phyloP scores from a whole-genome alignment of 441 rosid genomes.

The Rhodomyrtus psidioides region DNA sequence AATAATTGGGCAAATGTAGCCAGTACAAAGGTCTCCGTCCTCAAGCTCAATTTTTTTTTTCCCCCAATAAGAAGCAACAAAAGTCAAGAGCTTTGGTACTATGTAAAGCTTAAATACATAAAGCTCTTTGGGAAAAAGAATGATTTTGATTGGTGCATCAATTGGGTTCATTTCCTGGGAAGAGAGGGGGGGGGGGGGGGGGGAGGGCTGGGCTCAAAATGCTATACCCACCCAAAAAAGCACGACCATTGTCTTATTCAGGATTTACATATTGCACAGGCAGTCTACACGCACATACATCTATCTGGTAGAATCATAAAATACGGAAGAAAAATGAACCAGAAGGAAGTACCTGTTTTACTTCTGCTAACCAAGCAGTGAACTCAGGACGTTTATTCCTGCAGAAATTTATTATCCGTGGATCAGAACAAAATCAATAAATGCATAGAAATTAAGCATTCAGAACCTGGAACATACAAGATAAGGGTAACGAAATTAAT shows the following conservation, averaged over 20 bases:
- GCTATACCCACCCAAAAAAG: neutral
- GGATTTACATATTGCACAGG: neutral
- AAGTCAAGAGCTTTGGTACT: neutral
- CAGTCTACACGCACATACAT: neutral
- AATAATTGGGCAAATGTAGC: neutral
- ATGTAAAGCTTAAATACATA: neutral
- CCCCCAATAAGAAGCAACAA: neutral
- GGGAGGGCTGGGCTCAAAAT: neutral
- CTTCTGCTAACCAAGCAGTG: constrained; percentile 94
- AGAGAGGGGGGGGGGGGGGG: neutral
- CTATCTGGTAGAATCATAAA: neutral
- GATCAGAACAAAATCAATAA: neutral
- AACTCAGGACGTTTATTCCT: constrained; percentile 99
- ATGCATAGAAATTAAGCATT: neutral
- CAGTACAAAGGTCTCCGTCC: neutral
- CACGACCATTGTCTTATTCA: neutral
- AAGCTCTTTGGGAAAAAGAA: neutral
- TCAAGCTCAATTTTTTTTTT: neutral
- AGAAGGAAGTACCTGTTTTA: constrained; percentile 52
- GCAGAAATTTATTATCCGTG: constrained; percentile 4
- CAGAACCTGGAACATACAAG: neutral
- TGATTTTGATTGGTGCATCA: neutral
- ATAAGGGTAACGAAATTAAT: neutral
- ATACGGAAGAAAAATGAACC: neutral
- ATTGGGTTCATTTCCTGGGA: neutral